These are phyloP conservation scores for Sporothrix inflata DNA, from an alignment of 2,329 filamentous ascomycete genomes.

Conservation along the genomic window DNA sequence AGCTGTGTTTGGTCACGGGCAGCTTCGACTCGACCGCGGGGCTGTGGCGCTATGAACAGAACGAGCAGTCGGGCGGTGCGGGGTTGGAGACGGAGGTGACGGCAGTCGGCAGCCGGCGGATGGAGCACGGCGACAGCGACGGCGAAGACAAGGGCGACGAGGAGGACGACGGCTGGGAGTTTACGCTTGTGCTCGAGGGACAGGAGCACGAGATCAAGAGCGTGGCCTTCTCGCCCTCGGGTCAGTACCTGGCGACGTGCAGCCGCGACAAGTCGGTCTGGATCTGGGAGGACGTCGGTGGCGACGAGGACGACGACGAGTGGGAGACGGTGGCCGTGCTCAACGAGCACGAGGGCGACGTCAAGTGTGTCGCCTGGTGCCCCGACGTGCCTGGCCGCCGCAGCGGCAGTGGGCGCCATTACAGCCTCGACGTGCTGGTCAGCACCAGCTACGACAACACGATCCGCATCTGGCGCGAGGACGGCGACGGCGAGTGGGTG, in stretches of 20 bases:
- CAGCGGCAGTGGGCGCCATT: slow-evolving; percentile 40
- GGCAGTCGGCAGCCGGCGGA: slow-evolving; percentile 28
- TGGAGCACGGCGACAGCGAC: slow-evolving; percentile 33
- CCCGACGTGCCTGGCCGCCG: slow-evolving; percentile 62
- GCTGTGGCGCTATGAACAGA: slow-evolving; percentile 71
- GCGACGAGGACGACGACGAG: slow-evolving; percentile 79
- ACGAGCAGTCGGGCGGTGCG: slow-evolving; percentile 44
- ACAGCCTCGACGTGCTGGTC: slow-evolving; percentile 73
- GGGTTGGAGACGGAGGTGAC: slow-evolving; percentile 47
- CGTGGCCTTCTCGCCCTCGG: slow-evolving; percentile 73
- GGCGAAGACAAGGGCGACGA: slow-evolving; percentile 51
- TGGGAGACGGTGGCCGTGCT: slow-evolving; percentile 96
- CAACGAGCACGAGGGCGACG: slow-evolving; percentile 92
- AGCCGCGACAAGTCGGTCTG: slow-evolving; percentile 92
- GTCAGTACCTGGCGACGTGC: slow-evolving; percentile 84
- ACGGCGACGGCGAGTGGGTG: slow-evolving; percentile 87
- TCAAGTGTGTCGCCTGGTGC: slow-evolving; percentile 93
- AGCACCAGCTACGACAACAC: slow-evolving; percentile 95
- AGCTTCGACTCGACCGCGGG: slow-evolving; percentile 94
- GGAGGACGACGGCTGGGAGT: slow-evolving; percentile 84
- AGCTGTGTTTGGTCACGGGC: slow-evolving; percentile 83
- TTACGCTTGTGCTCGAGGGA: slow-evolving; percentile 88
- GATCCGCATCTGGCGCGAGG: slow-evolving; percentile 85
- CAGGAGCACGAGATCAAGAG: slow-evolving; percentile 93
- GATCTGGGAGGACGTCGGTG: slow-evolving; percentile 94